Evolutionary conservation across 2,329 filamentous ascomycete genomes (phyloP).

Genomic region (Penicillium sp.): DNA sequence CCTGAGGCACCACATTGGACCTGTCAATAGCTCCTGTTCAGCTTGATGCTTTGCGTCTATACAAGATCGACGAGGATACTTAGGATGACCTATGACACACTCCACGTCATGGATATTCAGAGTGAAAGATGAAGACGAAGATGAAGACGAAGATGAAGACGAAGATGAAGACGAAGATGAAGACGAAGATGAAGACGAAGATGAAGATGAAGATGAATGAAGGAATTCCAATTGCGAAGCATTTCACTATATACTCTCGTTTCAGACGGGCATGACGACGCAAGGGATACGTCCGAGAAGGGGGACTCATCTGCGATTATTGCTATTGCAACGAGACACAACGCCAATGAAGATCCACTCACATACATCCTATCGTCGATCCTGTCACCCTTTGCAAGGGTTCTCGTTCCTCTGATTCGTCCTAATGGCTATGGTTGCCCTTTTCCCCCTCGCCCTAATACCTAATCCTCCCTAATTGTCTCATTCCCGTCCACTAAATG

Average conservation of each 20-base stretch:
- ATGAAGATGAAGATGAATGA: not conserved
- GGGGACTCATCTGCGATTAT: slow-evolving; percentile 8
- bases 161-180: not conserved
- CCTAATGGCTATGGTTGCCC: slow-evolving; percentile 8
- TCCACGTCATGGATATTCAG: not conserved
- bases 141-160: not conserved
- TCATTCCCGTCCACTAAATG: slow-evolving; percentile 26
- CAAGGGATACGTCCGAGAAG: slow-evolving; percentile 19
- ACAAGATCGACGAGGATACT: not conserved
- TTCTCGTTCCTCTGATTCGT: slow-evolving; percentile 15
- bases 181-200: too few relatives aligned
- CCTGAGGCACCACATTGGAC: slow-evolving; percentile 3
- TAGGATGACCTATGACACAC: not conserved
- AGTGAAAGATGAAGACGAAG: not conserved
- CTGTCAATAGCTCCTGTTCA: slow-evolving; percentile 7
- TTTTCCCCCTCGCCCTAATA: slow-evolving; percentile 18
- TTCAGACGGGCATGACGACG: slow-evolving; percentile 21
- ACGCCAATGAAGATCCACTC: slow-evolving; percentile 23
- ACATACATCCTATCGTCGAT: slow-evolving; percentile 20
- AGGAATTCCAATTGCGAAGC: slow-evolving; percentile 12
- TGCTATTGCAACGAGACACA: slow-evolving; percentile 25
- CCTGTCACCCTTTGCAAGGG: slow-evolving; percentile 26
- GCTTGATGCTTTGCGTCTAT: not conserved
- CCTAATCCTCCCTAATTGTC: slow-evolving; percentile 22
- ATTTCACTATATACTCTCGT: slow-evolving; percentile 21